Percentiles rank a stretch among this genome's conserved stretches.
Evolutionary conservation across 1,139 yeast genomes (phyloP).

Genomic region (Hemisphaericaspora subhashii): DNA sequence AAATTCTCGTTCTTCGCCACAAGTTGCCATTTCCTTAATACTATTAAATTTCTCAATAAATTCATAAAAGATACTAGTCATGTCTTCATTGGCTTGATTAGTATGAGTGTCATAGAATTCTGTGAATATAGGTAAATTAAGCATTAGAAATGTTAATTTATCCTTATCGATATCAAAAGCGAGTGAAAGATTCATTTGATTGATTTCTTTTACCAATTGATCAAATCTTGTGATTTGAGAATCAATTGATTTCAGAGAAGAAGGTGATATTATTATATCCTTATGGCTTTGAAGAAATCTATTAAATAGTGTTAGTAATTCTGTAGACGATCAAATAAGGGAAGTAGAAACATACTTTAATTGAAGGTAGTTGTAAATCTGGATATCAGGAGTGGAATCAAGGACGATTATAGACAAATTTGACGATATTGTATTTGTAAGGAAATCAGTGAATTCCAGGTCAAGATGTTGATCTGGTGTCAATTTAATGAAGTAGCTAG

Average conservation of each 20-base stretch:
- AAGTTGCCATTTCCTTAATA: slow-evolving; percentile 8
- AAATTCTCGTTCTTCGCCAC: background rate
- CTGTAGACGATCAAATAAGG: background rate
- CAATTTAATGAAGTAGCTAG: slow-evolving; percentile 7
- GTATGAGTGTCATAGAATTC: slow-evolving; percentile 4
- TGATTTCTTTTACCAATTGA: slow-evolving; percentile 4
- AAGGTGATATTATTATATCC: slow-evolving; percentile 4
- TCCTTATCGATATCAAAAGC: slow-evolving; percentile 9
- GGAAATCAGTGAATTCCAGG: slow-evolving; percentile 4
- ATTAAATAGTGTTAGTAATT: background rate
- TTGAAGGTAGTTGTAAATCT: slow-evolving; percentile 11
- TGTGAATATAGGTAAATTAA: slow-evolving; percentile 12
- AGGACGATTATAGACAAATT: slow-evolving; percentile 5
- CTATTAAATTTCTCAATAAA: slow-evolving; percentile 8
- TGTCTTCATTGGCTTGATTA: slow-evolving; percentile 1
- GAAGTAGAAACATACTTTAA: background rate
- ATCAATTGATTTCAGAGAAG: slow-evolving; percentile 3
- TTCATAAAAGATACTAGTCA: slow-evolving; percentile 7
- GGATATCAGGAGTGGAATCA: slow-evolving; percentile 3
- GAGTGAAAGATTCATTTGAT: slow-evolving; percentile 3
- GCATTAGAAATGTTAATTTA: slow-evolving; percentile 11
- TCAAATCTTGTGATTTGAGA: slow-evolving; percentile 2
- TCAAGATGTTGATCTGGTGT: slow-evolving; percentile 1
- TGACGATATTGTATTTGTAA: slow-evolving; percentile 1
- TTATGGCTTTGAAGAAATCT: slow-evolving; percentile 5